Evolutionary conservation across 2,329 filamentous ascomycete species (phyloP).

Genomic region (Chrysoporthe austroafricana): DNA sequence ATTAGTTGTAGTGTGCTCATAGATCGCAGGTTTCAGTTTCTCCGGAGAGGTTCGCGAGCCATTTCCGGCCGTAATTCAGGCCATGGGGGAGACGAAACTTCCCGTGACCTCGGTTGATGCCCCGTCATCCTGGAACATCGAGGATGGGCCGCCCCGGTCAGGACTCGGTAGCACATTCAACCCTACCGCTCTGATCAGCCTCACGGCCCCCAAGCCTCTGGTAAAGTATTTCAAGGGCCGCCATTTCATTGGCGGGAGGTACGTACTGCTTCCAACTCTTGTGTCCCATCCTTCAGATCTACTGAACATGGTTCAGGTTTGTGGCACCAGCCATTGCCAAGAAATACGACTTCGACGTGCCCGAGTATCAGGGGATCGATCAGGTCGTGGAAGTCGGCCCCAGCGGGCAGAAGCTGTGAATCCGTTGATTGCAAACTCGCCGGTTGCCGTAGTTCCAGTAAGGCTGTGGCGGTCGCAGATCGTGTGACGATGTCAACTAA

Average conservation of each 20-base stretch:
- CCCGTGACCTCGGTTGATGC: constrained; percentile 90
- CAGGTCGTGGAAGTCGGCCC: constrained; percentile 79
- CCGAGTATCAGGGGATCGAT: constrained; percentile 82
- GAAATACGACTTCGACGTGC: constrained; percentile 85
- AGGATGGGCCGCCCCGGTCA: constrained; percentile 76
- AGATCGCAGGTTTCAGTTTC: constrained; percentile 80
- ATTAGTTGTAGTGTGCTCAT: constrained; percentile 16
- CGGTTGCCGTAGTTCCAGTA: constrained; percentile 5
- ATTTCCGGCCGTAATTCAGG: constrained; percentile 79
- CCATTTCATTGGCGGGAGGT: constrained; percentile 90
- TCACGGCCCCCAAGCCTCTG: constrained; percentile 92
- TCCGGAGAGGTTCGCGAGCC: constrained; percentile 90
- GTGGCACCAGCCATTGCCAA: constrained; percentile 75
- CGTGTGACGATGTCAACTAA: constrained; percentile 49
- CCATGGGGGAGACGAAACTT: constrained; percentile 71
- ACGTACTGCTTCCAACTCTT: constrained; percentile 38
- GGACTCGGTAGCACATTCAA: constrained; percentile 81
- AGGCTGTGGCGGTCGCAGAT: neutral
- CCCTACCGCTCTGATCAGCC: constrained; percentile 78
- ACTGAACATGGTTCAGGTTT: constrained; percentile 60
- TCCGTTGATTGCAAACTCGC: constrained; percentile 1
- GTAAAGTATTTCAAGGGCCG: constrained; percentile 82
- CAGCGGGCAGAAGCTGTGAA: constrained; percentile 57
- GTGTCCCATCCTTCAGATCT: neutral
- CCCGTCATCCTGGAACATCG: constrained; percentile 93